These are phyloP conservation scores for Dalbergia oliveri DNA, from an alignment of 306 rosid species.

Conservation along the genomic window DNA sequence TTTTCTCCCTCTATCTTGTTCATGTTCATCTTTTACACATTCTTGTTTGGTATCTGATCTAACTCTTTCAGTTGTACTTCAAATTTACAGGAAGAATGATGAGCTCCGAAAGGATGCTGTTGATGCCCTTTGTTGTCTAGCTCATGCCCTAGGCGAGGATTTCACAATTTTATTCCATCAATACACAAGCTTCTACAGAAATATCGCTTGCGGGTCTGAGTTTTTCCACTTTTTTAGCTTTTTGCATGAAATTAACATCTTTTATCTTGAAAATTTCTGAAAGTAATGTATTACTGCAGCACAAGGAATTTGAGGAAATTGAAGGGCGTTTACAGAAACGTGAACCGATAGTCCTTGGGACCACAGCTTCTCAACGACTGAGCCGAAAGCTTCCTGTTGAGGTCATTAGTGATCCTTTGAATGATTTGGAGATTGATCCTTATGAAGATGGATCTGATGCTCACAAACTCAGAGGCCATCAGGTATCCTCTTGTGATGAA, in stretches of 20 bases:
- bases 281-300: conserved; percentile 61
- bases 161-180: conserved; percentile 91
- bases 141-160: conserved; percentile 98
- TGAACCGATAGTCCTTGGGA: conserved; percentile 86
- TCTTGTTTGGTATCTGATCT: conserved; percentile 28
- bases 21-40: conserved; percentile 24
- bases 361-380: conserved; percentile 70
- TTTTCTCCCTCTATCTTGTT: conserved; percentile 4
- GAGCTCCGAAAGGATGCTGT: conserved; percentile 90
- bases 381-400: conserved; percentile 74
- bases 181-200: conserved; percentile 85
- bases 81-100: conserved; percentile 74
- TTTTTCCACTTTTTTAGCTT: conserved; percentile 7
- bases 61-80: conserved; percentile 36
- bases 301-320: conserved; percentile 98
- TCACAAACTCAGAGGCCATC: conserved; percentile 83
- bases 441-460: conserved; percentile 82
- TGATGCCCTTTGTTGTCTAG: conserved; percentile 96
- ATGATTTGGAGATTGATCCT: conserved; percentile 78
- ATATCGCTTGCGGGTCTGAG: conserved; percentile 75
- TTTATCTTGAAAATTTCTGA: conserved; percentile 9
- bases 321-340: conserved; percentile 84
- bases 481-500: conserved; percentile 61
- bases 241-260: background rate
- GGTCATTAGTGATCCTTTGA: conserved; percentile 80